Percentiles rank a stretch among this genome's conserved stretches.
Conservation (phyloP, 352 stramenopile genomes). For the Phytopythium cucurbitacearum region DNA sequence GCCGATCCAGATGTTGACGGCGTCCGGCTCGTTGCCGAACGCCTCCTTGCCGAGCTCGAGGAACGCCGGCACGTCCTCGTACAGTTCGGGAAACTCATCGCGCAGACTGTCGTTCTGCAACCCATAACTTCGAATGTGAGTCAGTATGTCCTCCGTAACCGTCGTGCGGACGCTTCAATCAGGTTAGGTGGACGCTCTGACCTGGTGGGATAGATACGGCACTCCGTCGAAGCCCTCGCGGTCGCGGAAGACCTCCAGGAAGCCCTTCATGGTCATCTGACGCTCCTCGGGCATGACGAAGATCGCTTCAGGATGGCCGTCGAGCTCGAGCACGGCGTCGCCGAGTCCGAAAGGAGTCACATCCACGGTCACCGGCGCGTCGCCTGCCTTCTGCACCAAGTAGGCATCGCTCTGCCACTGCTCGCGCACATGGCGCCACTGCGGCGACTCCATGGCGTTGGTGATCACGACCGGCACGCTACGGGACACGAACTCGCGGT, state of each 20-base stretch:
- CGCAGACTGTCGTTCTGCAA: slow-evolving; percentile 72
- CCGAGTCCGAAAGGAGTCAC: slow-evolving; percentile 74
- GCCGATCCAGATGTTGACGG: slow-evolving; percentile 98
- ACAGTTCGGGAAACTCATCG: slow-evolving; percentile 60
- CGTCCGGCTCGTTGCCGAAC: slow-evolving; percentile 79
- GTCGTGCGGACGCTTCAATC: too few relatives aligned
- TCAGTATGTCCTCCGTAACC: too few relatives aligned
- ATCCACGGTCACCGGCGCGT: slow-evolving; percentile 57
- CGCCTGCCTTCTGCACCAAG: slow-evolving; percentile 37
- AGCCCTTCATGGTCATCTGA: slow-evolving; percentile 57
- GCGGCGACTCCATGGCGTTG: slow-evolving; percentile 48
- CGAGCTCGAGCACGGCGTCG: slow-evolving; percentile 58
- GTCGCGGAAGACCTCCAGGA: slow-evolving; percentile 45
- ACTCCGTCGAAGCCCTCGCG: slow-evolving; percentile 60
- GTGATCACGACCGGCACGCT: slow-evolving; percentile 73
- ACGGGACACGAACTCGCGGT: slow-evolving; percentile 70
- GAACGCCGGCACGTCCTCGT: slow-evolving; percentile 56
- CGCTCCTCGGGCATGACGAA: slow-evolving; percentile 85
- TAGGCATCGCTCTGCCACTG: slow-evolving; percentile 59
- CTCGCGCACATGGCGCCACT: slow-evolving; percentile 44
- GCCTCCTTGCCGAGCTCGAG: slow-evolving; percentile 53
- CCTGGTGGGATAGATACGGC: slow-evolving; percentile 82
- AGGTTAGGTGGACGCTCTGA: not conserved
- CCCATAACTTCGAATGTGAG: too few relatives aligned
- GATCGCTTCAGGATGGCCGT: slow-evolving; percentile 15